Base-by-base conservation (phyloP, 805 yeast genomes). In the Kluyveromyces siamensis region DNA sequence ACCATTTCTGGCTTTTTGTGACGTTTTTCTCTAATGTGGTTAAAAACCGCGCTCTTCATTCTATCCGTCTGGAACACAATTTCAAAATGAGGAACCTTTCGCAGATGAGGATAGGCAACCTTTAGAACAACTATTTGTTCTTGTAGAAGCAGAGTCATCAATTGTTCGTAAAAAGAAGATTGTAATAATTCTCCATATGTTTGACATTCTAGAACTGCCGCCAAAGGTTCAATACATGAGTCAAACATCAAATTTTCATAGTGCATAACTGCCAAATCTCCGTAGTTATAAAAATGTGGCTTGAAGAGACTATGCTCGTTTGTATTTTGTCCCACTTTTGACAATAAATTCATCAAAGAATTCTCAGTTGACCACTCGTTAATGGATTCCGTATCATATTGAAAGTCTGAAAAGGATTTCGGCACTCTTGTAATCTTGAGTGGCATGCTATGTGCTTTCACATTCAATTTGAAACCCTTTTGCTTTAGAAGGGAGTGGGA, bases 1-100 rank as follows among this genome's bases (percentile, higher is more conserved):
- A 30, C 59, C 64, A 53, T 67, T 61, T 42, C 71, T 58, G 16
- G 80, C 68, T 55, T 83, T 85, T 79, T 82, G 21, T 67, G 55
- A 0, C 74, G 69, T 0, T 83, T 69, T 21, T 50, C 50, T 37
- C 54, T 41, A 27, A 73, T 50, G 8, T 71, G 60, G 2, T 65
- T 54, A 5, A 59, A 38, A 2, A 74, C 68, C 1, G 70, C 52
- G 9, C 62, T 65, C 8, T 57, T 43, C 45, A 77, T 53, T 48
- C 76, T 62, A 6, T 66, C 63, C 2, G 50, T 49, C 44, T 67
- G 57, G 13, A 71, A 53, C 14, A 56, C 60, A 2, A 58, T 51
- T 14, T 45, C 45, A 18, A 58, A 53, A 37, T 59, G 51, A n/a
- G 70, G 66, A 14, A 56, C 40, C 4, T 42, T 45, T 6, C 30